Evolutionary conservation across 2,329 filamentous ascomycete genomes (phyloP).

Genomic region (Sporothrix pseudoabietina): DNA sequence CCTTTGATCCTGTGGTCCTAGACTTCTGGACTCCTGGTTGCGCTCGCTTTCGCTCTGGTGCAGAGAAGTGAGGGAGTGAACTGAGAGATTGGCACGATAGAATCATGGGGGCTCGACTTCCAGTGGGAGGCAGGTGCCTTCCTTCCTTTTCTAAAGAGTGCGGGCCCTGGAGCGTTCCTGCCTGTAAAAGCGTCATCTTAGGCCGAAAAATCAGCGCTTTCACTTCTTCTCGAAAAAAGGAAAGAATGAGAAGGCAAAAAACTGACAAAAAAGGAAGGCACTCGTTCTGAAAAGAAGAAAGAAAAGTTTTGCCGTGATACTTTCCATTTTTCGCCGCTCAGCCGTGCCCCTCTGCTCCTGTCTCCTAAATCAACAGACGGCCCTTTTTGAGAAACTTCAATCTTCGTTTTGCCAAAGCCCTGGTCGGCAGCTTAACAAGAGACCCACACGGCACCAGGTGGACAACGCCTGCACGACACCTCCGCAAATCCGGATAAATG

Average conservation of each 20-base stretch:
- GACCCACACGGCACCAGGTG: conserved; percentile 10
- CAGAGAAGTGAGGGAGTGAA: neutral
- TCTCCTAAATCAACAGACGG: neutral
- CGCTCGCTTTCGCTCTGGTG: neutral
- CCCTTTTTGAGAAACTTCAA: neutral
- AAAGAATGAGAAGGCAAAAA: neutral
- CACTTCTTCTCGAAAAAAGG: neutral
- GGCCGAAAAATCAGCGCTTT: neutral
- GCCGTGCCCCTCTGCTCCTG: neutral
- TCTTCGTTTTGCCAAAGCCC: neutral
- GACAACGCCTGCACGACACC: neutral
- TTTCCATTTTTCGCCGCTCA: neutral
- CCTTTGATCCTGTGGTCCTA: neutral
- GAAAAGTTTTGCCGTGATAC: neutral
- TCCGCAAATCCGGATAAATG: conserved; percentile 5
- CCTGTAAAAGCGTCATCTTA: neutral
- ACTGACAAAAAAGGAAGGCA: neutral
- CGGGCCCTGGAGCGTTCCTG: neutral
- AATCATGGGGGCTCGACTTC: neutral
- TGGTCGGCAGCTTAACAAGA: conserved; percentile 3
- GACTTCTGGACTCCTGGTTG: neutral
- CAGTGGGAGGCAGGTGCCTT: conserved; percentile 9
- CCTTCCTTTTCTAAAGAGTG: conserved; percentile 9
- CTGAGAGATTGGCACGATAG: neutral
- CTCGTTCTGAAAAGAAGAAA: neutral